Evolutionary conservation across 1,139 yeast species (phyloP).

Genomic region (Diutina catenulata): DNA sequence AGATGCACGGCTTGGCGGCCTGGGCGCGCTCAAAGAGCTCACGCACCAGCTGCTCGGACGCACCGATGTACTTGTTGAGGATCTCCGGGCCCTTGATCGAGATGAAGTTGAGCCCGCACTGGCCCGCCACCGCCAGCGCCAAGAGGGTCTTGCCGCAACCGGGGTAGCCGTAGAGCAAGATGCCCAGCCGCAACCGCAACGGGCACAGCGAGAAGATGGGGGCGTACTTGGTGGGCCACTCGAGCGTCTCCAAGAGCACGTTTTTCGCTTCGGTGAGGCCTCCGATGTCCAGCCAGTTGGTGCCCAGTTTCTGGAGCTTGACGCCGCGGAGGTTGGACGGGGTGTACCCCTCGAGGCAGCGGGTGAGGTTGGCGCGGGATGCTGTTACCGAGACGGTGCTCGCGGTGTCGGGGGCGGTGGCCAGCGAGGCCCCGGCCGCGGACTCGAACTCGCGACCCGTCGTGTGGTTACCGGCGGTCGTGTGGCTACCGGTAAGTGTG

Average conservation of each 20-base stretch:
- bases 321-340: constrained; percentile 85
- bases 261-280: constrained; percentile 72
- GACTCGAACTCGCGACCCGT: no score
- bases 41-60: constrained; percentile 89
- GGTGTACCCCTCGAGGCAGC: constrained; percentile 53
- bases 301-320: constrained; percentile 65
- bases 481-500: no score
- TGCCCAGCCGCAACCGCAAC: constrained; percentile 76
- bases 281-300: constrained; percentile 83
- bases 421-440: no score
- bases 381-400: no score
- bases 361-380: constrained; percentile 35
- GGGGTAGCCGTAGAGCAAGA: constrained; percentile 86
- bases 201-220: constrained; percentile 90
- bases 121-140: constrained; percentile 90
- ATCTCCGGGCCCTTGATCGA: constrained; percentile 96
- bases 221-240: constrained; percentile 95
- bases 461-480: no score
- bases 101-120: constrained; percentile 88
- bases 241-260: constrained; percentile 72
- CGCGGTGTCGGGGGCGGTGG: no score
- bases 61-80: constrained; percentile 92
- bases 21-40: constrained; percentile 91
- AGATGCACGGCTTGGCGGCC: constrained; percentile 86
- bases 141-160: constrained; percentile 94